phyloP scores from a whole-genome alignment of 2,329 filamentous ascomycete genomes.

The Zasmidium cellare region DNA sequence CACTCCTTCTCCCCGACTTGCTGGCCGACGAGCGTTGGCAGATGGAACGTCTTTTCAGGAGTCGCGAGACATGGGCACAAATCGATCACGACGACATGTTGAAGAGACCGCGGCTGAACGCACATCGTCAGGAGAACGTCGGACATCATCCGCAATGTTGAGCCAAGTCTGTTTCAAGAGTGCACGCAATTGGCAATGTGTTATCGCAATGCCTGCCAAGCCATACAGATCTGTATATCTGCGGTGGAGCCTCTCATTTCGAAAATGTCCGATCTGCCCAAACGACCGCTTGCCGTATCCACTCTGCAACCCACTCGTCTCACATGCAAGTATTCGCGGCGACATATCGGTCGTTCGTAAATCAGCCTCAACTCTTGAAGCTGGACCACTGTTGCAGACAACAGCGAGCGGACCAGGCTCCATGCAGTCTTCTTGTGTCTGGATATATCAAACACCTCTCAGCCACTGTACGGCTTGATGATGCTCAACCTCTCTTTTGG shows the following conservation, averaged over 20 bases:
- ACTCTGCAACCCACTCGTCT: background rate
- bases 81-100: too few species aligned
- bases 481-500: constrained; percentile 13
- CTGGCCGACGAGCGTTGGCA: background rate
- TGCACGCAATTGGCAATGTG: background rate
- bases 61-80: too few species aligned
- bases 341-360: background rate
- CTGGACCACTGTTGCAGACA: too few species aligned
- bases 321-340: background rate
- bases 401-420: background rate
- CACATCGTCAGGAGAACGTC: too few species aligned
- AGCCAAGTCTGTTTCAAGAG: too few species aligned
- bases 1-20: background rate
- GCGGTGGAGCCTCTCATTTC: background rate
- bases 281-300: background rate
- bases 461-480: constrained; percentile 21
- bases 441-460: background rate
- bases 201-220: background rate
- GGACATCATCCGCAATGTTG: too few species aligned
- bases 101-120: too few species aligned
- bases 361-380: too few species aligned
- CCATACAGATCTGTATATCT: background rate
- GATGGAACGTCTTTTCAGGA: too few species aligned
- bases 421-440: background rate
- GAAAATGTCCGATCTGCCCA: background rate